Evolutionary conservation across 2,329 filamentous ascomycete genomes (phyloP), one percentile per base, ranked within the genome.

Genomic region (Ceratocystis cacaofunesta): DNA sequence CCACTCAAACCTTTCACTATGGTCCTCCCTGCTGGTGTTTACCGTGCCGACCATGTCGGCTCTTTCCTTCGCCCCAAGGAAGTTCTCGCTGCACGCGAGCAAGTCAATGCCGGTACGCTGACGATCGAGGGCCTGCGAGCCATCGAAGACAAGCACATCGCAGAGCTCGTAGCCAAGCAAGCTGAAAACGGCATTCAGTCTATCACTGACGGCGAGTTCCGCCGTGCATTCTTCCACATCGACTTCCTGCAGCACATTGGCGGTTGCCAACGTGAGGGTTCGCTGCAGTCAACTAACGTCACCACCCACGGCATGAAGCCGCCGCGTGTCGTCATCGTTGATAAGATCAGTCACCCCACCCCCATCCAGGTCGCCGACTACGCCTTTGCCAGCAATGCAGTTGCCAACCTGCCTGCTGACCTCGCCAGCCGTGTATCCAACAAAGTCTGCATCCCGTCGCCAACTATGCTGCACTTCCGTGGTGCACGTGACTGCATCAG

Each of bases 191-290:
- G 84, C 30, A 80, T 88, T 66, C 80, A 81, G 22, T 81, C 82
- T 17, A 77, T 89, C 63, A 86, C 85, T 3, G 86, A 86, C 66
- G 87, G 87, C 71, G 87, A 90, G 74, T 90, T 88, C 58, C 77
- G 78, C 61, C 76, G 78, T 68, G 78, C 78, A 69, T 79, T 78
- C 69, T 80, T 78, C 73, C 79, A 78, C 70, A 75, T 74, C 6
- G 78, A 78, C 62, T 78, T 80, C 70, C 79, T 80, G 69, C 78
- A 80, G 72, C 77, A 76, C 67, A 75, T 80, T 15, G 72, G 69
- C 2, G 75, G 75, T 52, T 77, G 76, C 70, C 36, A 67, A 25
- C 72, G 71, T 32, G 72, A 75, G 62, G 73, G 76, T 64, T 72
- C 71, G 67, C 74, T 75, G 65, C 75, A 75, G 25, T 75, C 75